Conservation (phyloP, 148 eudicot genomes). For the Oxyria digyna region DNA sequence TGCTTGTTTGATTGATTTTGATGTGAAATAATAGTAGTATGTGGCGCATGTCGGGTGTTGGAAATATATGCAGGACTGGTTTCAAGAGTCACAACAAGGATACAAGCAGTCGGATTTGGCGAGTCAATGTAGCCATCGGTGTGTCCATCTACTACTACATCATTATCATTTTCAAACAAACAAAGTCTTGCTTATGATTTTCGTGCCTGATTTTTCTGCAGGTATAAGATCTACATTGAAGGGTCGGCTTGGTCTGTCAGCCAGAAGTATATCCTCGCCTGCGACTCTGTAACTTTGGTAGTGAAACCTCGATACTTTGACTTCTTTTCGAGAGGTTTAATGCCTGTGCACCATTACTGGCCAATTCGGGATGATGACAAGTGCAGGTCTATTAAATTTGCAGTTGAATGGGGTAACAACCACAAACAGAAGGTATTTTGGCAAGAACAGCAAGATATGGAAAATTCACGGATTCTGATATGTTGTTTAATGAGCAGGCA, state of each 20-base stretch:
- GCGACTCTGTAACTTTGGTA: slow-evolving; percentile 50
- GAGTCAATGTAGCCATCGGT: slow-evolving; percentile 57
- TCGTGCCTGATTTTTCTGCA: slow-evolving; percentile 10
- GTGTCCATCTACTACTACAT: not conserved
- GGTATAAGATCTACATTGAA: slow-evolving; percentile 76
- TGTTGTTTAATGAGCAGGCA: slow-evolving; percentile 36
- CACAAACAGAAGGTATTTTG: slow-evolving; percentile 53
- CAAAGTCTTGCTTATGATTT: not conserved
- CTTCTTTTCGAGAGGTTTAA: slow-evolving; percentile 59
- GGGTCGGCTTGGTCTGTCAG: slow-evolving; percentile 90
- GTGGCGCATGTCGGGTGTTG: not conserved
- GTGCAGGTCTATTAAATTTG: slow-evolving; percentile 66
- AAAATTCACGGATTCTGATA: no score
- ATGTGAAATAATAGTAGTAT: no score
- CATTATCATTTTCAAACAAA: not conserved
- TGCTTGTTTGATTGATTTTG: not conserved
- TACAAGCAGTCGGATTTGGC: slow-evolving; percentile 58
- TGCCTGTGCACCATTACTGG: slow-evolving; percentile 69
- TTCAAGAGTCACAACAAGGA: slow-evolving; percentile 36
- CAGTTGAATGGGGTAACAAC: slow-evolving; percentile 72
- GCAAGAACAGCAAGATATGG: not conserved
- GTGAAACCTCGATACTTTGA: slow-evolving; percentile 56
- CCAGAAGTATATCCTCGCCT: slow-evolving; percentile 68
- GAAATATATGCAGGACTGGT: slow-evolving; percentile 47
- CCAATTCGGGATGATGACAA: slow-evolving; percentile 49